These are phyloP conservation scores for Candida broadrunensis DNA, from an alignment of 805 yeast species.

Conservation along the genomic window DNA sequence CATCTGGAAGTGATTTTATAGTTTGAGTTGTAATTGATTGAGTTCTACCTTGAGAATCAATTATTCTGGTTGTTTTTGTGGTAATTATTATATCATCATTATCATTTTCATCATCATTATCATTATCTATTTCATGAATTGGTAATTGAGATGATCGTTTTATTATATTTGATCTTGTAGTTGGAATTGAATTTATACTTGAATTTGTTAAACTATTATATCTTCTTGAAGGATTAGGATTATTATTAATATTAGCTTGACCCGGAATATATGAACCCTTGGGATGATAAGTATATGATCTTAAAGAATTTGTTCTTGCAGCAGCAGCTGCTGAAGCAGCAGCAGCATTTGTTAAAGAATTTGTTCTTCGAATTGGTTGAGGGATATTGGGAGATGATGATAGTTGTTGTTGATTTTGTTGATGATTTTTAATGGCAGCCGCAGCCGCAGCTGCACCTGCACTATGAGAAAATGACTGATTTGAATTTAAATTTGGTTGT, in stretches of 20 bases:
- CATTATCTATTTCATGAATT: constrained; percentile 9
- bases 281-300: constrained; percentile 36
- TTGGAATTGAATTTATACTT: constrained; percentile 1
- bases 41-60: constrained; percentile 38
- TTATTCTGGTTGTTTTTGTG: constrained; percentile 41
- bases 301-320: constrained; percentile 29
- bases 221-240: constrained; percentile 12
- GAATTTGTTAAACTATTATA: constrained; percentile 15
- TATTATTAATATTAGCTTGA: constrained; percentile 8
- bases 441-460: constrained; percentile 44
- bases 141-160: neutral
- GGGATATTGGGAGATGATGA: constrained; percentile 1
- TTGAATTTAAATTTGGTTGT: too few species aligned
- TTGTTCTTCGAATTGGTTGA: constrained; percentile 12
- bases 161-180: neutral
- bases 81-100: constrained; percentile 21
- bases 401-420: constrained; percentile 8
- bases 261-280: constrained; percentile 37
- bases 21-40: constrained; percentile 39
- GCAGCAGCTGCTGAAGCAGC: constrained; percentile 14
- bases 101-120: constrained; percentile 17
- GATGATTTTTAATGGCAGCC: constrained; percentile 33
- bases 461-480: constrained; percentile 23
- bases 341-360: constrained; percentile 18
- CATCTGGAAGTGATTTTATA: constrained; percentile 36